Evolutionary conservation across 2,329 filamentous ascomycete species (phyloP), one percentile per base, ranked within the genome.

Genomic region (Fusarium nanum): DNA sequence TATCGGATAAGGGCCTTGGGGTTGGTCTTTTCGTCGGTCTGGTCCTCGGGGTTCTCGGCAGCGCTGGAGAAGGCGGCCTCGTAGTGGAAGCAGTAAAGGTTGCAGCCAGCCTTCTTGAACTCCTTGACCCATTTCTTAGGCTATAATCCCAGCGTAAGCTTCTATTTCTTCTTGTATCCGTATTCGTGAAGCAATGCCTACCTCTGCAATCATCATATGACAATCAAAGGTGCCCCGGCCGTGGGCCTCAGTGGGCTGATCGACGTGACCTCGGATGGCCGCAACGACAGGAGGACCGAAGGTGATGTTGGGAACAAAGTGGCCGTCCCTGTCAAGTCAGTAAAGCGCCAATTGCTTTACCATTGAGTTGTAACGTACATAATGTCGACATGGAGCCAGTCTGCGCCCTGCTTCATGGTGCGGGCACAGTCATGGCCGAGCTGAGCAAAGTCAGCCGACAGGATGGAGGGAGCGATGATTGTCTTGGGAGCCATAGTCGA

Each of bases 1-100:
- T 95, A 97, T 74, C 88, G 88, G 75, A 98, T 93, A 75, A 99
- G 84, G 73, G 95, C 93, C 76, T 89, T 91, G 7, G 96, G 95
- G 76, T 83, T 94, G 4, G 95, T 98, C 80, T 89, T 91, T 64
- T 84, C 80, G 58, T 92, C 91, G 16, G 89, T 89, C 56, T 83
- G 86, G 59, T 86, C 87, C 74, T 92, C 89, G 49, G 95, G 94
- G 57, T 87, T 89, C 77, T 94, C 93, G 76, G 94, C 94, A 37
- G 92, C 93, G 45, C 92, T 93, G 53, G 93, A 97, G 73, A 96
- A 88, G 70, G 96, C 96, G 27, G 96, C 96, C 83, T 99, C 96
- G 82, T 98, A 98, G 86, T 99, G 96, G 86, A 99, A 99, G 86
- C 96, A 98, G 86, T 99, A 99, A n/a, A 99, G 87, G 81, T 99